Conservation (phyloP, 2,329 filamentous ascomycete species). For the Rhinocladiella similis region DNA sequence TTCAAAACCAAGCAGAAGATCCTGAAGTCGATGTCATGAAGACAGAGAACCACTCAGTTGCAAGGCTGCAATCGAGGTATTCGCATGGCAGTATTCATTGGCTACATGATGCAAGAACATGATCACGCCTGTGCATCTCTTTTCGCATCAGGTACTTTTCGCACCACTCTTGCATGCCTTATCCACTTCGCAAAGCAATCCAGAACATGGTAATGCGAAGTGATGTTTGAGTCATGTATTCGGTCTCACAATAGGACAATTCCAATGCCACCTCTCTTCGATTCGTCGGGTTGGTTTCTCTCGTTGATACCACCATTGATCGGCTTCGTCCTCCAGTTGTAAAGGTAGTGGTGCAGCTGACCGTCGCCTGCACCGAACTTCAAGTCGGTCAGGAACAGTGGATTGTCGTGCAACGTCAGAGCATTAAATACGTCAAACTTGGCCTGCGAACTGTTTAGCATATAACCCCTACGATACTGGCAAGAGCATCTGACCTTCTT, state of each 20-base stretch:
- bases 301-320: conserved; percentile 82
- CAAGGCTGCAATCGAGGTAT: too few relatives aligned
- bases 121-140: too few relatives aligned
- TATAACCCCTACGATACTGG: not conserved
- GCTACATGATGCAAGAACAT: too few relatives aligned
- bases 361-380: conserved; percentile 95
- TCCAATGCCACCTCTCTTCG: conserved; percentile 80
- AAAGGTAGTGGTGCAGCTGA: conserved; percentile 93
- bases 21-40: too few relatives aligned
- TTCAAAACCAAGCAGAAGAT: too few relatives aligned
- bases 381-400: conserved; percentile 86
- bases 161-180: too few relatives aligned
- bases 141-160: too few relatives aligned
- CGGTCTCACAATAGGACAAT: conserved; percentile 71
- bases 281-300: conserved; percentile 74
- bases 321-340: conserved; percentile 90
- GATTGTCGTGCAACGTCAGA: conserved; percentile 89
- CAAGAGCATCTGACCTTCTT: conserved; percentile 59
- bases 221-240: not conserved
- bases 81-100: too few relatives aligned
- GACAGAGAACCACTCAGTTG: too few relatives aligned
- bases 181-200: too few relatives aligned
- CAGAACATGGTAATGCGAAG: not conserved
- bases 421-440: conserved; percentile 98
- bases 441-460: conserved; percentile 44